Percentiles rank a stretch among this genome's conserved stretches.
Evolutionary conservation across 768 basidiomycete species (phyloP).

Genomic region (Lentinula detonsa): DNA sequence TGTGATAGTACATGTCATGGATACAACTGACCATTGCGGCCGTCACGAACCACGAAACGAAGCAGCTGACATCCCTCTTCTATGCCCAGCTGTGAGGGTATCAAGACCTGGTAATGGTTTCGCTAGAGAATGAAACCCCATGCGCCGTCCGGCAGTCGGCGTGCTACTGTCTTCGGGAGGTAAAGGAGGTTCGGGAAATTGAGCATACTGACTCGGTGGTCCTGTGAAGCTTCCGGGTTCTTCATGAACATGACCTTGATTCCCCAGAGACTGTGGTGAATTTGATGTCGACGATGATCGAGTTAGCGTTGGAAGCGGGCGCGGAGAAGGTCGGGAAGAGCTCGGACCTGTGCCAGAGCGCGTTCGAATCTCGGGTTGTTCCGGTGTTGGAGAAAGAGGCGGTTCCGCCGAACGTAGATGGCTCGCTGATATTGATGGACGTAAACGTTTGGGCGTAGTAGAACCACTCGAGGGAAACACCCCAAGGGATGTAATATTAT

Average conservation of each 20-base stretch:
- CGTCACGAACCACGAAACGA: constrained; percentile 39
- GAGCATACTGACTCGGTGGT: constrained; percentile 64
- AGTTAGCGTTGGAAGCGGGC: constrained; percentile 39
- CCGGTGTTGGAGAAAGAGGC: constrained; percentile 18
- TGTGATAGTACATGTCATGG: constrained; percentile 7
- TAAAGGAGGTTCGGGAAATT: constrained; percentile 63
- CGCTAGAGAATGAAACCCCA: constrained; percentile 64
- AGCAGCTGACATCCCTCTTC: constrained; percentile 47
- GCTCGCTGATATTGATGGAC: constrained; percentile 75
- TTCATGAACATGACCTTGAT: constrained; percentile 29
- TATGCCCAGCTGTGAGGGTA: constrained; percentile 29
- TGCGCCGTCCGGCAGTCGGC: constrained; percentile 54
- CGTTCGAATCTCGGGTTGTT: constrained; percentile 43
- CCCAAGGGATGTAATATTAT: constrained; percentile 45
- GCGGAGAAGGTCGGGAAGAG: constrained; percentile 31
- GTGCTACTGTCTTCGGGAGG: constrained; percentile 38
- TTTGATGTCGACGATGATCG: constrained; percentile 57
- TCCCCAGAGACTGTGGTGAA: constrained; percentile 32
- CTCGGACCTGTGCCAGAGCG: constrained; percentile 67
- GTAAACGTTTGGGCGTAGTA: constrained; percentile 54
- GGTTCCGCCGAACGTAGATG: constrained; percentile 47
- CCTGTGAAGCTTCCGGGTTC: constrained; percentile 53
- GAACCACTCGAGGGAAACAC: constrained; percentile 44
- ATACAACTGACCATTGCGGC: neutral
- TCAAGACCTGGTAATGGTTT: constrained; percentile 42